These are phyloP conservation scores for Acer yangbiense DNA, from an alignment of 345 rosid species.

Conservation along the genomic window DNA sequence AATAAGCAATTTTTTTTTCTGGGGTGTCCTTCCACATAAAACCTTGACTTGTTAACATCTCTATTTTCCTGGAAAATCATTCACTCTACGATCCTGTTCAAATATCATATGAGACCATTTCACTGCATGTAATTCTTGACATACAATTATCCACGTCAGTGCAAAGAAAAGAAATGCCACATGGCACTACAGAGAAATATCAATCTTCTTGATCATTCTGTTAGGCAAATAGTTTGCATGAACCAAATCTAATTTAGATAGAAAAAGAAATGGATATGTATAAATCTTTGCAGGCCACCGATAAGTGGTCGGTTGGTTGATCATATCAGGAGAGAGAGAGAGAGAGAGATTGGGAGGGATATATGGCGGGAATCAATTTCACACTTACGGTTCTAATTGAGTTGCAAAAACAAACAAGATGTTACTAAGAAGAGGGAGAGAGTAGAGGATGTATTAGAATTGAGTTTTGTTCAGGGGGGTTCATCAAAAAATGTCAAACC, in stretches of 20 bases:
- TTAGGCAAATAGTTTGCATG: not conserved
- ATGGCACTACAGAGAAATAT: not conserved
- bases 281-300: constrained; percentile 14
- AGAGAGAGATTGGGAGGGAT: constrained; percentile 14
- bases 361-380: constrained; percentile 40
- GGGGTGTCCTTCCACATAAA: not conserved
- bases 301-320: constrained; percentile 19
- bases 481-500: constrained; percentile 13
- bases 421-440: no score
- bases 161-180: not conserved
- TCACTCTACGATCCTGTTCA: not conserved
- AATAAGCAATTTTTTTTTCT: constrained; percentile 12
- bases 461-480: constrained; percentile 11
- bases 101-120: not conserved
- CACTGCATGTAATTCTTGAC: not conserved
- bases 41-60: not conserved
- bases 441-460: not conserved
- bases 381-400: constrained; percentile 37
- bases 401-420: constrained; percentile 30
- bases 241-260: constrained; percentile 23
- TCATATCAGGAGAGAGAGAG: not conserved
- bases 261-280: constrained; percentile 13
- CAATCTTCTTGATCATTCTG: constrained; percentile 4
- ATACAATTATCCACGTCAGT: not conserved
- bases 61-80: not conserved